Percentiles rank a stretch among this genome's conserved stretches.
Evolutionary conservation across 495 filamentous ascomycete genomes (phyloP).

Genomic region (Neurospora sp.): DNA sequence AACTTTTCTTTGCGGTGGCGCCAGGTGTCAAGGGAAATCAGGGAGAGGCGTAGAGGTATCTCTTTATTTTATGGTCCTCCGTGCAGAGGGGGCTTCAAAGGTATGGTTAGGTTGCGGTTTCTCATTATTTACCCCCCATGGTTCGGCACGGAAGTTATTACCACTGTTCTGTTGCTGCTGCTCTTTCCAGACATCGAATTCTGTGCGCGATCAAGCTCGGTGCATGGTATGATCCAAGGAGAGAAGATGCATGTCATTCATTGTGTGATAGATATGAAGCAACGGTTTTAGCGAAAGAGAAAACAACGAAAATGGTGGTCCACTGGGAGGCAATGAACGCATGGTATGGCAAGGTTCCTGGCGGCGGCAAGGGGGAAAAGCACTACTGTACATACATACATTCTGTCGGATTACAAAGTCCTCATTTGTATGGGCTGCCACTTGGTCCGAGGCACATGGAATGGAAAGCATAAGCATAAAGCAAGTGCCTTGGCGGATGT

Average conservation of each 20-base stretch:
- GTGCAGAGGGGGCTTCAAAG: background rate
- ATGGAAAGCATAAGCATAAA: background rate
- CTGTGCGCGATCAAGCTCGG: background rate
- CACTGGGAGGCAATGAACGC: background rate
- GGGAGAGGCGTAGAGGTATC: background rate
- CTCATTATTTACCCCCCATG: background rate
- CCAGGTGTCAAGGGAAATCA: conserved; percentile 12
- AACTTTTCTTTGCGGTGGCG: conserved; percentile 21
- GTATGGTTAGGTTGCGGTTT: background rate
- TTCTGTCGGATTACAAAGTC: background rate
- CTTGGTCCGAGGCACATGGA: background rate
- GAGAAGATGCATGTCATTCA: background rate
- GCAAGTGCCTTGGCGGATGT: background rate
- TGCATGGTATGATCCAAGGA: background rate
- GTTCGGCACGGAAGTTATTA: background rate
- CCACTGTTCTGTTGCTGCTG: background rate
- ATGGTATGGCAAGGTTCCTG: background rate
- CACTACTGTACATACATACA: background rate
- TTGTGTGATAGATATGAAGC: background rate
- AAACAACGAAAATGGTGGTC: background rate
- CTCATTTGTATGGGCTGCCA: background rate
- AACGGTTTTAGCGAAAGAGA: background rate
- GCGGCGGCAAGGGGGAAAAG: background rate
- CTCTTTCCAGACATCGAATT: background rate
- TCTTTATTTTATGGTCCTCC: background rate